phyloP scores from a whole-genome alignment of 345 rosid species.

The Dimocarpus longan region DNA sequence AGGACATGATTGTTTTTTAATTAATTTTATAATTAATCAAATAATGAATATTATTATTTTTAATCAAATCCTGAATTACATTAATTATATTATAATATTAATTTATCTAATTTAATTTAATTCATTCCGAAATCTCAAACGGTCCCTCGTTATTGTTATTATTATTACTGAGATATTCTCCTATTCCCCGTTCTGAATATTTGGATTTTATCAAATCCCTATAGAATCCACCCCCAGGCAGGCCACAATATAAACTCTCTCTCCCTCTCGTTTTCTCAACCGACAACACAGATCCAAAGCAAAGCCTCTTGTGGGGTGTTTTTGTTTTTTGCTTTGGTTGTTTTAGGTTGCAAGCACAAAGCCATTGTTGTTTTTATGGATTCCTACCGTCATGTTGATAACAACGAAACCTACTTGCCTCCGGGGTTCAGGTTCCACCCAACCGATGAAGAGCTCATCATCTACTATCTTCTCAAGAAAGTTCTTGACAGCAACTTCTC shows the following conservation, averaged over 20 bases:
- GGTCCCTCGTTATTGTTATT: background rate
- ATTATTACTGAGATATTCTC: background rate
- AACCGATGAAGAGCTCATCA: constrained; percentile 91
- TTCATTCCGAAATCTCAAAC: too few relatives aligned
- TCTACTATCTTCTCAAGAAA: constrained; percentile 81
- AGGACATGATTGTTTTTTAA: too few relatives aligned
- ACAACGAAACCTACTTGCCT: constrained; percentile 56
- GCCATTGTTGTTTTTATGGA: constrained; percentile 42
- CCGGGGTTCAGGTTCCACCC: constrained; percentile 98
- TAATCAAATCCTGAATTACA: too few relatives aligned
- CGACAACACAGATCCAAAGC: background rate
- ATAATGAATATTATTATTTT: too few relatives aligned
- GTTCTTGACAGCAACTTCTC: constrained; percentile 75
- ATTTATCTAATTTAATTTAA: too few relatives aligned
- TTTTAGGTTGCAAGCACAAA: background rate
- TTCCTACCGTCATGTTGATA: constrained; percentile 43
- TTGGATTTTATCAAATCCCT: constrained; percentile 53
- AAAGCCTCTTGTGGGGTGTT: background rate
- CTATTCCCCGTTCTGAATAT: constrained; percentile 25
- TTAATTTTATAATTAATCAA: too few relatives aligned
- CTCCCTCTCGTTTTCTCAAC: background rate
- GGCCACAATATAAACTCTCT: constrained; percentile 3
- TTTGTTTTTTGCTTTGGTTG: too few relatives aligned
- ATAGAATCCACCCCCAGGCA: constrained; percentile 12
- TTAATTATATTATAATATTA: too few relatives aligned